Base-by-base conservation (phyloP, 768 basidiomycete species). In the Russula lepida region DNA sequence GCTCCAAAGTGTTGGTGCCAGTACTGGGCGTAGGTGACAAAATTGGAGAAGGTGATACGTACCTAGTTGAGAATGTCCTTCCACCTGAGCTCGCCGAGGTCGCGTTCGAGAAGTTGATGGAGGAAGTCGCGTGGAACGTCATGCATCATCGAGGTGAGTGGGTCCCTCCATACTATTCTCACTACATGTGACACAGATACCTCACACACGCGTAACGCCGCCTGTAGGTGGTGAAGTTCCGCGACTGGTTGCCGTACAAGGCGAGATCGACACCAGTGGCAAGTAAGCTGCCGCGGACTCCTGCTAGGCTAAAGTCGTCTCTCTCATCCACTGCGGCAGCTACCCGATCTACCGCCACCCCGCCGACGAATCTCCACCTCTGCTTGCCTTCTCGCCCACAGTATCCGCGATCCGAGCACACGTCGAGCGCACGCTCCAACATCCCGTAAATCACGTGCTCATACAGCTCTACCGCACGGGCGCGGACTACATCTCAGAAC, bases 291-390 rank as follows among this genome's bases (percentile, higher is more conserved):
- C 12, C 21, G 30, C 19, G 2, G 12, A 7, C 9, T 32, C 1
- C 32, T 33, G 21, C 21, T 13, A 15, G 21, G n/a, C 23, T 30
- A 13, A 43, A 17, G 21, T n/a, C n/a, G 9, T 44, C n/a, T 44
- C 43, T 11, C 23, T 2, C 39, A 4, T 6, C 6, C 13, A 43
- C 27, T 11, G 23, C 27, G 7, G 21, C 60, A 89, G 86, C 67
- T 84, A 82, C 69, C 89, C 90, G 5, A 77, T 92, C 55, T 92
- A 92, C 71, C 83, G 90, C 35, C 88, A 91, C 69, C 90, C 90
- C 15, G 82, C 88, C 3, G 89, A 92, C 69, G 81, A 85, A 66
- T 87, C 87, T 0, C 89, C 89, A 28, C 79, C 81, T 2, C 77
- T 90, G 30, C 71, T 73, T 13, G 79, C 81, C 1, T 91, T 89